Base-by-base conservation (phyloP, 164 flowering plant species). In the Houttuynia cordata region DNA sequence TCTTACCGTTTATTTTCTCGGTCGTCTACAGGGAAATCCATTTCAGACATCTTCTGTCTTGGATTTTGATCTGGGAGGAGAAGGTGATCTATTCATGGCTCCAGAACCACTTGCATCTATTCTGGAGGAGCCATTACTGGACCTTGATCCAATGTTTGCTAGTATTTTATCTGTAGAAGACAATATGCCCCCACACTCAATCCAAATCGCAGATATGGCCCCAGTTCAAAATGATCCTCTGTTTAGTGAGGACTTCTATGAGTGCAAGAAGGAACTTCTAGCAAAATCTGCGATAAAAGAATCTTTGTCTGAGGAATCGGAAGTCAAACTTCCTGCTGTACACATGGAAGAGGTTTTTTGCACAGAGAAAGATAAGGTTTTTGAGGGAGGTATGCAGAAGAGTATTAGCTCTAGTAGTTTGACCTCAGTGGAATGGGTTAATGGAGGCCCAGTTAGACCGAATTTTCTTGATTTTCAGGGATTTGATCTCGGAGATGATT, bases 21-120 rank as follows among this genome's bases (percentile, higher is more conserved):
- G 30, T n/a, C 34, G 13, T 62, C 25, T 8, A 42, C 47, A 62
- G 65, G 50, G 40, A 22, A 62, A 55, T 58, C 59, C 25, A 41
- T n/a, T 74, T 59, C 80, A 70, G 71, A 53, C 75, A 52, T 83
- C 84, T 52, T 57, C 79, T 21, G 70, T 83, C 64, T 70, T 74
- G 9, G 96, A 89, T 19, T 92, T 85, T 76, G 92, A 87, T 68
- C 64, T 86, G 64, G 92, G 89, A 60, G 95, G 72, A 60, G 96
- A 81, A 78, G 89, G 95, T 18, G 96, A 92, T 73, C 76, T 92
- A 3, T 92, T 92, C 74, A 85, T 79, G 74, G 98, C 95, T 61
- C 96, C 98, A 1, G 86, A 79, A 51, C 10, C 65, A 24, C n/a
- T 24, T 7, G 23, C 17, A 10, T 79, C 86, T 1, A 75, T 86